Base-by-base conservation (phyloP, 2,329 filamentous ascomycete species). In the Ophiocordyceps camponoti-saundersi region DNA sequence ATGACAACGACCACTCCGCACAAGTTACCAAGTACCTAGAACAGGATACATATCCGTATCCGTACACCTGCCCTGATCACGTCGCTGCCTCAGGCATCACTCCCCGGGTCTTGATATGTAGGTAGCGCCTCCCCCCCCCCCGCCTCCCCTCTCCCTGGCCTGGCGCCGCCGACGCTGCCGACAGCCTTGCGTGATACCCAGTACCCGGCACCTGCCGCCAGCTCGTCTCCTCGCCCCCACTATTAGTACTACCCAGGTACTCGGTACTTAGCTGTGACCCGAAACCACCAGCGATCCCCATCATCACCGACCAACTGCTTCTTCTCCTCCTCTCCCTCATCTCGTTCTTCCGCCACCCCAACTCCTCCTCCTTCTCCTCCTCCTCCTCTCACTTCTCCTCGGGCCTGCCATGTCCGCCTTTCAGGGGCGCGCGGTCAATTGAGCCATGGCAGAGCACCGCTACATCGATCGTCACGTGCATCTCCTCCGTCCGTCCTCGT, bases 381-480 rank as follows among this genome's bases (percentile, higher is more conserved):
- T 26, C 15, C 42, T 42, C 22, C 51, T 57, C 52, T 59, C 63
- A 40, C 16, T n/a, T n/a, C 36, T n/a, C 36, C 36, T 18, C 36
- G n/a, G 20, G 36, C n/a, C 36, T 20, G 16, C 36, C 5, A 10
- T 40, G n/a, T 40, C 36, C 36, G 36, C 36, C 36, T 40, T 61
- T 18, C 61, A 71, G 71, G 67, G 63, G 65, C 62, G 62, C 59
- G 57, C 58, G 53, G 58, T 60, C 58, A 59, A 64, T 66, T 64
- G 62, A 69, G 63, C 62, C 63, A 72, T 72, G 69, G 69, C 67
- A 65, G 61, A 65, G 59, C 62, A 58, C 60, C 61, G 59, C 59
- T 56, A 63, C 59, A 62, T 57, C 59, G 60, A 65, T 21, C 15
- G 15, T 18, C 46, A 44, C 49, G 50, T 52, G 49, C 48, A 47